phyloP scores from a whole-genome alignment of 805 yeast genomes.

The Maudiozyma saulgeensis region DNA sequence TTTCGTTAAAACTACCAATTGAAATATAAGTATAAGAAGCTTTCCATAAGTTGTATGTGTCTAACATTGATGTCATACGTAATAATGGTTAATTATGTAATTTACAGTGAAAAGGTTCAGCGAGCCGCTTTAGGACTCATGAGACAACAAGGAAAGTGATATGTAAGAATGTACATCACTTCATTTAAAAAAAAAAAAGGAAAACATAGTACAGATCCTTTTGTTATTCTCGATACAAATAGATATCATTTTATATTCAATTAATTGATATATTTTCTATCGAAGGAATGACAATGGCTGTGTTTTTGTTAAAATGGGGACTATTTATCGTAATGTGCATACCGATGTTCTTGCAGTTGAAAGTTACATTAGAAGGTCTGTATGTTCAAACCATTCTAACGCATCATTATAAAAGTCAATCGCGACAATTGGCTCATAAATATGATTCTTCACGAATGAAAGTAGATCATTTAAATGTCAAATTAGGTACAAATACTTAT shows the following conservation, averaged over 20 bases:
- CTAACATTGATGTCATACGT: no score
- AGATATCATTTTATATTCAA: neutral
- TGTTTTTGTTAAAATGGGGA: neutral
- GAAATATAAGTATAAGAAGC: no score
- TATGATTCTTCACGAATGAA: neutral
- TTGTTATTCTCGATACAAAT: neutral
- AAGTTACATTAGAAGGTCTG: neutral
- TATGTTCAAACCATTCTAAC: neutral
- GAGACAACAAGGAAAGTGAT: no score
- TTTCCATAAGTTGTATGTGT: no score
- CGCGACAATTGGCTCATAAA: neutral
- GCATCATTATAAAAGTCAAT: neutral
- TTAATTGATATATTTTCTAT: neutral
- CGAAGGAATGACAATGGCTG: neutral
- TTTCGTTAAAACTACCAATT: no score
- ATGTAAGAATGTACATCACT: no score
- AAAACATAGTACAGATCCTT: neutral
- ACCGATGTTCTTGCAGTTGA: neutral
- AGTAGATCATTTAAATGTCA: slow-evolving; percentile 3
- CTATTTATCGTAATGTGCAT: neutral
- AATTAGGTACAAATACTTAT: slow-evolving; percentile 23
- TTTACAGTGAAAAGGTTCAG: no score
- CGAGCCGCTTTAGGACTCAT: no score
- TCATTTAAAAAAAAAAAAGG: neutral
- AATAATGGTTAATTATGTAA: no score